A percentile compares a stretch with the other conserved stretches of the same genome.
phyloP scores from a whole-genome alignment of 768 basidiomycete species.

The Mycena metata region DNA sequence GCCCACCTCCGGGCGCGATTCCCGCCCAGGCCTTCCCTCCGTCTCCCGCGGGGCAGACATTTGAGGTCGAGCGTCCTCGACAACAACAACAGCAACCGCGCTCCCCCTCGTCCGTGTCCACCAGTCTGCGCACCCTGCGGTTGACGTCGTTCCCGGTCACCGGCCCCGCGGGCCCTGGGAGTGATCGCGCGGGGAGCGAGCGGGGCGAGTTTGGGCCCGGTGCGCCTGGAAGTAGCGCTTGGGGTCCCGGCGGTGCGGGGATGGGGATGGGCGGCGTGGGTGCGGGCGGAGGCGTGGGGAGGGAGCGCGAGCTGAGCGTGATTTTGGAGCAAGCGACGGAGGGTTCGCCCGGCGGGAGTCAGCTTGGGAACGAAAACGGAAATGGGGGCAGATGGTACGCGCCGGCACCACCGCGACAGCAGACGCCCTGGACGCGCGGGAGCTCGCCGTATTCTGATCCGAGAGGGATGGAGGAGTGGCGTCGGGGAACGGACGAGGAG shows the following conservation, averaged over 20 bases:
- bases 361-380: conserved; percentile 3
- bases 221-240: neutral
- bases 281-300: neutral
- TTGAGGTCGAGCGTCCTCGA: conserved; percentile 24
- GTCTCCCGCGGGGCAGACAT: neutral
- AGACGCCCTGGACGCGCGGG: conserved; percentile 20
- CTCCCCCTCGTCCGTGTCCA: conserved; percentile 12
- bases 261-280: neutral
- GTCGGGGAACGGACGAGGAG: conserved; percentile 27
- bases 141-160: conserved; percentile 29
- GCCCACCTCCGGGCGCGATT: conserved; percentile 8
- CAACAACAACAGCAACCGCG: neutral
- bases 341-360: conserved; percentile 15
- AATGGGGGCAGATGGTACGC: conserved; percentile 6
- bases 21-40: neutral
- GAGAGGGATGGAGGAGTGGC: conserved; percentile 35
- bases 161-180: neutral
- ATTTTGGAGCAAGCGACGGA: conserved; percentile 18
- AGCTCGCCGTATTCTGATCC: conserved; percentile 30
- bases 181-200: conserved; percentile 8
- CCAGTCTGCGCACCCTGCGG: conserved; percentile 22
- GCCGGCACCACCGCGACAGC: conserved; percentile 4
- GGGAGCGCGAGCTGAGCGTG: conserved; percentile 19
- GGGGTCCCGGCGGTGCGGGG: neutral
- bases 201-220: neutral